A percentile compares a stretch with the other conserved stretches of the same genome.
Conservation (phyloP, 1,284 basidiomycete species). For the Exobasidium rhododendri region DNA sequence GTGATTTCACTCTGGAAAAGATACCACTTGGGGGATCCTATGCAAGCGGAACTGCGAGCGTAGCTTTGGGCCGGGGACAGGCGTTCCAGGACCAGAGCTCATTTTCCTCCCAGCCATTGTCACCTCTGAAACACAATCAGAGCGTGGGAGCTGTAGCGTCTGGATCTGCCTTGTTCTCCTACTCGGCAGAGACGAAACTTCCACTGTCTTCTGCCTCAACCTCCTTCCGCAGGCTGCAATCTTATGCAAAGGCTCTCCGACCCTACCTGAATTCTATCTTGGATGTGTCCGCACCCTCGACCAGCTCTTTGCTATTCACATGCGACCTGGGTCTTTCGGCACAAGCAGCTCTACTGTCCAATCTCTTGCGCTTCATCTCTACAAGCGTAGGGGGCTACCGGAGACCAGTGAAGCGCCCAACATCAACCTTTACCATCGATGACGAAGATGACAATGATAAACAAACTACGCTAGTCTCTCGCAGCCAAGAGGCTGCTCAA, state of each 20-base stretch:
- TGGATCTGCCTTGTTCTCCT: constrained; percentile 14
- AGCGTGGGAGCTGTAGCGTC: not conserved
- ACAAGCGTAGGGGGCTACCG: constrained; percentile 8
- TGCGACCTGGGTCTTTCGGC: constrained; percentile 10
- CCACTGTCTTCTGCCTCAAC: constrained; percentile 1
- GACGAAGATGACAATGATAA: constrained; percentile 4
- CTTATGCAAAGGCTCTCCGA: constrained; percentile 12
- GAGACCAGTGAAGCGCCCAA: not conserved
- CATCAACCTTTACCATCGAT: not conserved
- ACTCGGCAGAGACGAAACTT: constrained; percentile 5
- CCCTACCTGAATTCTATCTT: constrained; percentile 2
- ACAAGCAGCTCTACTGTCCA: constrained; percentile 15
- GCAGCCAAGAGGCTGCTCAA: constrained; percentile 4
- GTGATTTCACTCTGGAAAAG: constrained; percentile 64
- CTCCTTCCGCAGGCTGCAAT: constrained; percentile 2
- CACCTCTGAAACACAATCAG: not conserved
- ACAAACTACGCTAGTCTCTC: not conserved
- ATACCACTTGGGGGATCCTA: constrained; percentile 28
- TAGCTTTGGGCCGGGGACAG: constrained; percentile 6
- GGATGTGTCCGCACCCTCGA: not conserved
- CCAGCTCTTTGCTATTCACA: not conserved
- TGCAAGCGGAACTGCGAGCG: constrained; percentile 7
- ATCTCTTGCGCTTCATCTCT: constrained; percentile 13
- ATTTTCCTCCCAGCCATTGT: constrained; percentile 10
- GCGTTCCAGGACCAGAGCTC: not conserved